These are phyloP conservation scores for Myrmaecium sp. DNA, from an alignment of 2,329 filamentous ascomycete genomes.

Conservation along the genomic window DNA sequence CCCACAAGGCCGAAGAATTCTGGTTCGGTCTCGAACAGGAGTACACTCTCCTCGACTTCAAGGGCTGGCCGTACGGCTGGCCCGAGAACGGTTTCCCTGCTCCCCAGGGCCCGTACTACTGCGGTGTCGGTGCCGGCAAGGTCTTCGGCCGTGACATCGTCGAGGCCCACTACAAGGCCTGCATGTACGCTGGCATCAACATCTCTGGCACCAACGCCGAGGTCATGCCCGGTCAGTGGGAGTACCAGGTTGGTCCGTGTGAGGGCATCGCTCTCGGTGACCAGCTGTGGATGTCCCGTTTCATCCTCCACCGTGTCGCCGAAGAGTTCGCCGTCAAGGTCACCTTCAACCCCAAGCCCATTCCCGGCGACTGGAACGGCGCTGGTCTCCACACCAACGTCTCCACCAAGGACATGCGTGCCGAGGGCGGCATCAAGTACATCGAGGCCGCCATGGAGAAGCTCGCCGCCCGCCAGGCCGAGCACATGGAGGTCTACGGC, in stretches of 20 bases:
- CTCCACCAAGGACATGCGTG: slow-evolving; percentile 74
- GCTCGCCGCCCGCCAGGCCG: slow-evolving; percentile 30
- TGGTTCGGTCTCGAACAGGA: slow-evolving; percentile 99
- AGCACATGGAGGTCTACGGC: slow-evolving; percentile 74
- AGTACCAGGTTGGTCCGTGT: slow-evolving; percentile 92
- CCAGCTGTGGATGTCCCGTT: slow-evolving; percentile 86
- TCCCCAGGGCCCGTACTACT: slow-evolving; percentile 92
- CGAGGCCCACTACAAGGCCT: slow-evolving; percentile 84
- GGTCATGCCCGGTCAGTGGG: slow-evolving; percentile 97
- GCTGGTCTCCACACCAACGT: slow-evolving; percentile 90
- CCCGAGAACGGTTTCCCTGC: slow-evolving; percentile 75
- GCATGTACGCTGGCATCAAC: slow-evolving; percentile 73
- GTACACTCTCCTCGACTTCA: slow-evolving; percentile 79
- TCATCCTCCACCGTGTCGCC: slow-evolving; percentile 76
- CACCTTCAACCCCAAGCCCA: slow-evolving; percentile 89
- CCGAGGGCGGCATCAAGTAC: slow-evolving; percentile 83
- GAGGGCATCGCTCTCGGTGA: slow-evolving; percentile 80
- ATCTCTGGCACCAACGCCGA: slow-evolving; percentile 98
- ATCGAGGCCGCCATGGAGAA: slow-evolving; percentile 62
- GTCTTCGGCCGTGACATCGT: slow-evolving; percentile 97
- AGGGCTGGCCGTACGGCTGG: slow-evolving; percentile 87
- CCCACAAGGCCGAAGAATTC: slow-evolving; percentile 64
- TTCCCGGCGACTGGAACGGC: slow-evolving; percentile 93
- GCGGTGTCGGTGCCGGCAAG: slow-evolving; percentile 92
- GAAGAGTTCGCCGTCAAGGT: slow-evolving; percentile 96